phyloP scores from a whole-genome alignment of 306 rosid species.

The Inga oerstediana region DNA sequence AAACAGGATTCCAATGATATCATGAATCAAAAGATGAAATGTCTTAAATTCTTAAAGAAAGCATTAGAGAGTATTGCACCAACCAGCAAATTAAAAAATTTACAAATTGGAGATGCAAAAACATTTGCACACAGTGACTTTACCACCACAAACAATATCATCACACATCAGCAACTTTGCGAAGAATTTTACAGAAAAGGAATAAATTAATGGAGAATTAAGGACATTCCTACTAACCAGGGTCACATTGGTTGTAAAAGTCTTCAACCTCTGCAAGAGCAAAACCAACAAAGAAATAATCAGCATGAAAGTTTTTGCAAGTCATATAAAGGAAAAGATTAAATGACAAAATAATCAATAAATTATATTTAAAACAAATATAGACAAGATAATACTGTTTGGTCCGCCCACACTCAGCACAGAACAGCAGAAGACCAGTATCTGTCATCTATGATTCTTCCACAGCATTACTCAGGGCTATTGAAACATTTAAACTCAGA shows the following conservation, averaged over 20 bases:
- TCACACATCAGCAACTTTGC: neutral
- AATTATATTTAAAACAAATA: neutral
- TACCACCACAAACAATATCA: neutral
- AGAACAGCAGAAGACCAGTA: neutral
- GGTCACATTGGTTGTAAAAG: conserved; percentile 78
- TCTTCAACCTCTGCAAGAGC: conserved; percentile 73
- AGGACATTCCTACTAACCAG: conserved; percentile 53
- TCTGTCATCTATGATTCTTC: neutral
- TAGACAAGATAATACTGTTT: neutral
- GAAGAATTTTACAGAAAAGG: neutral
- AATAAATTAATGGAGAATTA: neutral
- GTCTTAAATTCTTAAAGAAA: neutral
- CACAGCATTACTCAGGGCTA: neutral
- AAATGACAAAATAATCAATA: neutral
- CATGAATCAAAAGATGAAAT: conserved; percentile 21
- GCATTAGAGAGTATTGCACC: neutral
- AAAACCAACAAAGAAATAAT: conserved; percentile 13
- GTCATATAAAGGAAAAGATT: neutral
- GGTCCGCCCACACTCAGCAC: neutral
- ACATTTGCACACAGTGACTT: neutral
- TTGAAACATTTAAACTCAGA: conserved; percentile 11
- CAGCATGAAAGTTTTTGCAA: neutral
- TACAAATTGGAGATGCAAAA: neutral
- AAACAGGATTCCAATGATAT: conserved; percentile 16
- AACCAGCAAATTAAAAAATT: neutral